Conservation (phyloP, 371 early-diverging fungal species). For the Mortierella sp. region DNA sequence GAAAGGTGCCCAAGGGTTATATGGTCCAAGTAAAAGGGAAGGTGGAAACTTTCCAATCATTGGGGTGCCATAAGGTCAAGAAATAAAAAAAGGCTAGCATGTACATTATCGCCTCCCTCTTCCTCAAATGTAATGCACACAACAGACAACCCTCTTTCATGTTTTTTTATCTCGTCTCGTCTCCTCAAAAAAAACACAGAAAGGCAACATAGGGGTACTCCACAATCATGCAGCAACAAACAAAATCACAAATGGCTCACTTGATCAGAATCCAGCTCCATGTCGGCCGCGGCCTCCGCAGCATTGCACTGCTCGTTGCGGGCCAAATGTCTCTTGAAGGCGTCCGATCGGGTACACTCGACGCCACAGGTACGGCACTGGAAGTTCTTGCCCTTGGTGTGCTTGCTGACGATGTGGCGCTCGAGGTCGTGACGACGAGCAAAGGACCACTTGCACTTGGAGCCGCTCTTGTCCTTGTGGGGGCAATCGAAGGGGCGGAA, state of each 20-base stretch:
- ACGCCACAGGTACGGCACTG: constrained; percentile 62
- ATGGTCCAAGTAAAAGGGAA: constrained; percentile 6
- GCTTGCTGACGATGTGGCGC: constrained; percentile 66
- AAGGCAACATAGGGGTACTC: constrained; percentile 27
- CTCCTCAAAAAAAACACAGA: constrained; percentile 13
- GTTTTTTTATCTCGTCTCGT: constrained; percentile 17
- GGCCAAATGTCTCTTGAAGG: constrained; percentile 44
- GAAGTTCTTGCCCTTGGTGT: constrained; percentile 59
- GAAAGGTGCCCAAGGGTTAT: constrained; percentile 9
- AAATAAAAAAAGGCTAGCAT: constrained; percentile 14
- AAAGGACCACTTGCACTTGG: constrained; percentile 69
- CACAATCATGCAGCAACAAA: constrained; percentile 32
- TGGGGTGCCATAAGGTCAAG: constrained; percentile 13
- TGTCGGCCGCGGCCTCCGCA: constrained; percentile 9
- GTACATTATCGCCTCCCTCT: background rate
- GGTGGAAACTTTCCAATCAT: constrained; percentile 2
- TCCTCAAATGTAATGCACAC: constrained; percentile 14
- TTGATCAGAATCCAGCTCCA: constrained; percentile 54
- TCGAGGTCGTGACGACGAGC: constrained; percentile 80
- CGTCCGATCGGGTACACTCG: constrained; percentile 43
- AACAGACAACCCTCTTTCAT: constrained; percentile 4
- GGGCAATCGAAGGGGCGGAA: constrained; percentile 70
- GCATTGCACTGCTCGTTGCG: constrained; percentile 25
- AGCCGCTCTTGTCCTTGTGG: constrained; percentile 21
- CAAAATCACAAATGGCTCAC: constrained; percentile 58